Evolutionary conservation across 768 basidiomycete species (phyloP), one percentile per base, ranked within the genome.

Genomic region (Hericium erinaceus): DNA sequence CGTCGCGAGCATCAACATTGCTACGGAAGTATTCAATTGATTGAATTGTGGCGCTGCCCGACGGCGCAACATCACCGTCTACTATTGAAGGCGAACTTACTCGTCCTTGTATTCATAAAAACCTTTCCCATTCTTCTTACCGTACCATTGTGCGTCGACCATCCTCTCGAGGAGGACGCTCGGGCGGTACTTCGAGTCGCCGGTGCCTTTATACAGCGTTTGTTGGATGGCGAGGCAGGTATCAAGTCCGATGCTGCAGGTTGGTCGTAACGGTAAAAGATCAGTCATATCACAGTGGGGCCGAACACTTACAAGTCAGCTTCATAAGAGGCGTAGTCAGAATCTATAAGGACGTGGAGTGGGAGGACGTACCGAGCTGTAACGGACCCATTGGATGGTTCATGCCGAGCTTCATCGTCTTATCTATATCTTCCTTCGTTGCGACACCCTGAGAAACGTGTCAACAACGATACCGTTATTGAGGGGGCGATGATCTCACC

Each of bases 141-240:
- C 95, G 54, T 89, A 78, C 90, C 91, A 98, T 52, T 88, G 85
- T 18, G 95, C 95, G 67, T 95, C 92, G 4, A 98, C 95, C 95
- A 98, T 98, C 39, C 92, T 80, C 65, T 93, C 89, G 9, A 98
- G 80, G 16, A 98, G 77, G 24, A 94, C 78, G 59, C 87, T 86
- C 0, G 95, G 95, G 6, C 95, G 84, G 71, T 98, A 98, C 70
- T 98, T 98, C 9, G 89, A 89, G 71, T 98, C 95, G 0, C 89
- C 82, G 9, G 92, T 95, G 57, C 93, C 92, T 53, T 80, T 80
- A 62, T 94, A 90, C 5, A 97, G 78, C 0, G 92, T 93, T 68
- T 89, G 83, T 65, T 95, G 93, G 65, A 97, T 97, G 3, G 90
- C 84, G 12, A 97, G 81, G 69, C 95, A 98, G 10, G 95, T 98